Evolutionary conservation across 1,139 yeast species (phyloP).

Genomic region (Scheffersomyces titani): DNA sequence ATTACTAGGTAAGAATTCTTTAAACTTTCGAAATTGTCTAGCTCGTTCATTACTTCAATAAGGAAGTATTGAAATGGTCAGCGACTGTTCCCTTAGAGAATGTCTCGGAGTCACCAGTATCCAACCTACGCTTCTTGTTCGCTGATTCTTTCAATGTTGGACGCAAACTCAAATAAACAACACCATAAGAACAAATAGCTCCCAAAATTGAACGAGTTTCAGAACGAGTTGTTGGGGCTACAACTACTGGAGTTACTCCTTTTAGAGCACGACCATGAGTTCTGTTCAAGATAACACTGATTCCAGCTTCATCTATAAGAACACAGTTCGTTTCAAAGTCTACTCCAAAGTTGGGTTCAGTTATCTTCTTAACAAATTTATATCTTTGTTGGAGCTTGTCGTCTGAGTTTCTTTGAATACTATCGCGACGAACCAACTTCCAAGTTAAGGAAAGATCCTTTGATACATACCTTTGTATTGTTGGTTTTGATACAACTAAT

Average conservation of each 20-base stretch:
- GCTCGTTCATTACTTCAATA: too few species aligned
- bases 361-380: background rate
- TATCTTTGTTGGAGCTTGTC: slow-evolving; percentile 1
- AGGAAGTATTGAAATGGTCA: slow-evolving; percentile 1
- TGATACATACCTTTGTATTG: slow-evolving; percentile 1
- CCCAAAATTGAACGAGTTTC: background rate
- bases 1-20: too few species aligned
- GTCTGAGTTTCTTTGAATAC: background rate
- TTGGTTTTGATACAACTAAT: slow-evolving; percentile 1
- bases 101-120: background rate
- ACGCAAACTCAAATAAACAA: slow-evolving; percentile 4
- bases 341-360: background rate
- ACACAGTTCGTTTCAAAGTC: slow-evolving; percentile 2
- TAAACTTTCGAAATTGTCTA: too few species aligned
- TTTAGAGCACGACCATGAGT: slow-evolving; percentile 2
- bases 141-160: background rate
- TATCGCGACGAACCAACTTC: slow-evolving; percentile 2
- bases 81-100: slow-evolving; percentile 2
- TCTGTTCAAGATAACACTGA: slow-evolving; percentile 3
- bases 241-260: slow-evolving; percentile 3
- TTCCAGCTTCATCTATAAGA: slow-evolving; percentile 4
- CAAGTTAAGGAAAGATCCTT: slow-evolving; percentile 1
- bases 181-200: slow-evolving; percentile 1
- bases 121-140: slow-evolving; percentile 1
- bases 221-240: slow-evolving; percentile 2